Percentiles rank a stretch among this genome's conserved stretches.
Conservation (phyloP, 805 yeast species). For the Millerozyma miso region DNA sequence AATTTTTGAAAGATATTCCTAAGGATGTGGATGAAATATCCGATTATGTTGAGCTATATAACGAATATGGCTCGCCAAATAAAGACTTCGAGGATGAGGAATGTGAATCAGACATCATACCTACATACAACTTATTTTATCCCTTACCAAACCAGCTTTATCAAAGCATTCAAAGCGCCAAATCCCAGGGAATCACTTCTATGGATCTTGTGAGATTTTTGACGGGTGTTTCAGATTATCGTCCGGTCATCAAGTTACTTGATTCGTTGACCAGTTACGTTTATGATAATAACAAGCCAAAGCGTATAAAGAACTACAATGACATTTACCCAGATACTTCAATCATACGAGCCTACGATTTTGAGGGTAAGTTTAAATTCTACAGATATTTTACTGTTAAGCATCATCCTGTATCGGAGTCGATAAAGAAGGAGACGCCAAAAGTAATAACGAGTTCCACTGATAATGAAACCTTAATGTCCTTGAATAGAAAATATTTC, state of each 20-base stretch:
- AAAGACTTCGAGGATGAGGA: conserved; percentile 24
- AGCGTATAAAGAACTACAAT: conserved; percentile 20
- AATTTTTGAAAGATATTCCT: conserved; percentile 44
- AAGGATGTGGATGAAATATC: conserved; percentile 41
- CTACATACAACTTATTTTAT: conserved; percentile 48
- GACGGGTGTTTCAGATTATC: conserved; percentile 51
- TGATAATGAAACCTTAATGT: not conserved
- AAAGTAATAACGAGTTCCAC: not conserved
- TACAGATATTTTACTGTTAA: conserved; percentile 46
- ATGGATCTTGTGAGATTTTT: conserved; percentile 48
- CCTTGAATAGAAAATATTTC: conserved; percentile 12
- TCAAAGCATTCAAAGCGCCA: conserved; percentile 40
- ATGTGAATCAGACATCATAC: conserved; percentile 12
- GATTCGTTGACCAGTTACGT: conserved; percentile 44
- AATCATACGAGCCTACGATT: conserved; percentile 63
- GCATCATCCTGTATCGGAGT: not conserved
- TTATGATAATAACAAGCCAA: conserved; percentile 23
- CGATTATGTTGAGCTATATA: conserved; percentile 31
- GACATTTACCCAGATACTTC: conserved; percentile 24
- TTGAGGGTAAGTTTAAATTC: conserved; percentile 69
- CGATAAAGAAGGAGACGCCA: conserved; percentile 3
- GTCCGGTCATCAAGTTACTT: conserved; percentile 48
- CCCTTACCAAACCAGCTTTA: conserved; percentile 65
- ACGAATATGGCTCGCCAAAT: conserved; percentile 5
- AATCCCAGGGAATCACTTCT: conserved; percentile 53